Evolutionary conservation across 257 asterid genomes (phyloP).

Genomic region (Eustoma russellianum): DNA sequence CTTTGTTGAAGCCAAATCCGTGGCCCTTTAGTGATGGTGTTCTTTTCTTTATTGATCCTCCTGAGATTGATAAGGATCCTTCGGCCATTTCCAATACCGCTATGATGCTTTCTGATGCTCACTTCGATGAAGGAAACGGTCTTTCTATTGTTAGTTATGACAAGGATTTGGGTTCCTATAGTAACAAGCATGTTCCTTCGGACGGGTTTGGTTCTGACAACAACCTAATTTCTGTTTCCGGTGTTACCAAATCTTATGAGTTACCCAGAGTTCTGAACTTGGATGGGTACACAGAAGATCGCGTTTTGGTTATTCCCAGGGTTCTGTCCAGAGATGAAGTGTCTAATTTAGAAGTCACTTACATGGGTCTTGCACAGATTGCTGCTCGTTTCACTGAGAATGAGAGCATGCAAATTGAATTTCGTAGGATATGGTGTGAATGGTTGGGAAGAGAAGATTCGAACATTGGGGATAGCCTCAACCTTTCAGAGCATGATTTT

Average conservation of each 20-base stretch:
- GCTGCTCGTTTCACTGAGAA: constrained; percentile 50
- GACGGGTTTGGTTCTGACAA: constrained; percentile 14
- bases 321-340: constrained; percentile 56
- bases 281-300: constrained; percentile 13
- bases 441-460: constrained; percentile 51
- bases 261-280: constrained; percentile 13
- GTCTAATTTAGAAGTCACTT: constrained; percentile 48
- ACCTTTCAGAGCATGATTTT: constrained; percentile 66
- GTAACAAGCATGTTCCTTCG: constrained; percentile 9
- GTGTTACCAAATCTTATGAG: constrained; percentile 4
- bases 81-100: constrained; percentile 18
- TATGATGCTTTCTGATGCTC: constrained; percentile 19
- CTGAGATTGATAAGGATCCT: constrained; percentile 21
- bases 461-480: constrained; percentile 16
- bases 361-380: constrained; percentile 54
- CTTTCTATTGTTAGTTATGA: constrained; percentile 52
- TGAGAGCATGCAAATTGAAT: constrained; percentile 32
- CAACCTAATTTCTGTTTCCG: constrained; percentile 7
- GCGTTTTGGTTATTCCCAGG: constrained; percentile 47
- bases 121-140: constrained; percentile 17
- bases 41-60: constrained; percentile 52
- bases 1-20: constrained; percentile 76
- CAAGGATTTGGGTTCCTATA: constrained; percentile 15
- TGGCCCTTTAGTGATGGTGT: constrained; percentile 94
- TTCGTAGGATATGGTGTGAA: constrained; percentile 84